These are phyloP conservation scores for Medicago lupulina DNA, from an alignment of 306 rosid species.

Conservation along the genomic window DNA sequence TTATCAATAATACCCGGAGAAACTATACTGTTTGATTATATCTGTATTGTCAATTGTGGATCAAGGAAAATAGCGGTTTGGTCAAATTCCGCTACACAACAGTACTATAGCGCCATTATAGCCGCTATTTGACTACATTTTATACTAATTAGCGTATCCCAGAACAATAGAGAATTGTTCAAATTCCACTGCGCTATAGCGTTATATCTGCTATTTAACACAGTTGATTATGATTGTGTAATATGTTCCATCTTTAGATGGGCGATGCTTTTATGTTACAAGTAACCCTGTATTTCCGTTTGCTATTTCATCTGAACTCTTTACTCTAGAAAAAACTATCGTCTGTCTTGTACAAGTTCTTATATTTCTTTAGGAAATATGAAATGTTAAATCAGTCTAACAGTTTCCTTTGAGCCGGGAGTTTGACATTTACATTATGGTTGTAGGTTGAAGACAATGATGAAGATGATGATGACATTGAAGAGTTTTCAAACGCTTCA, in stretches of 20 bases:
- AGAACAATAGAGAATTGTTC: not conserved
- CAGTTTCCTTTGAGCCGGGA: constrained; percentile 11
- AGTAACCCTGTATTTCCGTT: constrained; percentile 10
- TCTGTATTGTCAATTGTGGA: too few relatives aligned
- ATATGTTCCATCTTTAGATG: not conserved
- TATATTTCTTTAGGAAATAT: constrained; percentile 30
- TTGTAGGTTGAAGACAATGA: constrained; percentile 45
- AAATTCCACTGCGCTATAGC: not conserved
- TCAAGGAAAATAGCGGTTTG: too few relatives aligned
- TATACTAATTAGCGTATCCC: not conserved
- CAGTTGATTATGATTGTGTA: not conserved
- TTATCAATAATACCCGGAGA: not conserved
- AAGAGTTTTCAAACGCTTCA: constrained; percentile 52
- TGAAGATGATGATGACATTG: constrained; percentile 44
- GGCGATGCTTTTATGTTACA: not conserved
- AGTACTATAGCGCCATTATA: not conserved
- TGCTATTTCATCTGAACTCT: not conserved
- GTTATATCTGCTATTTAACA: not conserved
- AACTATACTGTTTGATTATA: not conserved
- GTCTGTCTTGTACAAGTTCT: not conserved
- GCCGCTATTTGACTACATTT: not conserved
- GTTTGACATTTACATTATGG: constrained; percentile 37
- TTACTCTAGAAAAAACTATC: not conserved
- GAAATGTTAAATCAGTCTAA: constrained; percentile 13
- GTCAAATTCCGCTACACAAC: not conserved